Base-by-base conservation (phyloP, 176 grass and related monocot genomes). In the Bonia amplexicaulis region DNA sequence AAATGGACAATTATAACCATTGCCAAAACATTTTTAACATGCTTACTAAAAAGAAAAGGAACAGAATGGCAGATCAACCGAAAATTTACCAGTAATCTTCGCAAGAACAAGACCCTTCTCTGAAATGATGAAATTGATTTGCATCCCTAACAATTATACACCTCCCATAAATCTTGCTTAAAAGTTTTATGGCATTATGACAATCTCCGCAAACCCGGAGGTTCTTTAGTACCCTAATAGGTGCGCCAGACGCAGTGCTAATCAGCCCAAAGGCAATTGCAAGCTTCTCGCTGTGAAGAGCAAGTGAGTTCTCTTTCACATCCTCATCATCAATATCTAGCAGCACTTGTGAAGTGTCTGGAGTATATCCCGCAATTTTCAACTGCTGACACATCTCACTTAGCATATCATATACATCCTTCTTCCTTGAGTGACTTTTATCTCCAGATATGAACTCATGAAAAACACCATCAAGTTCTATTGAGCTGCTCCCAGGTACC, bases 201-300 rank as follows among this genome's bases (percentile, higher is more conserved):
- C 88, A 95, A 69, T 95, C 90, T 88, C 86, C 66, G 44, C 90
- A 95, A 19, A 95, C 87, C 61, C 85, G 65, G 27, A 95, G 85
- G 71, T 92, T 92, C 74, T 95, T 92, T 61, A 88, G 80, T 25
- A 95, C 82, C 77, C 93, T 82, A 86, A 92, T 88, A 74, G 90
- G 81, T 0, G 80, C 90, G 7, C 66, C 68, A 12, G 90, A 51
- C 10, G 72, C 45, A 44, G 83, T 88, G 76, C 88, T 90, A 54
- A 90, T 92, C 33, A 95, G 66, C 20, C 93, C 90, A 82, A 92
- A 95, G 58, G 90, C 85, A 78, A 95, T 78, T 14, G 93, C 93
- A 69, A 92, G 85, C 88, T 88, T 95, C 80, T 95, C 90, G 3
- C 88, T 95, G 46, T 95, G 90, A 84, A 90, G 77, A 63, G 88